Evolutionary conservation across 306 rosid genomes (phyloP).

Genomic region (Cicer arietinum): DNA sequence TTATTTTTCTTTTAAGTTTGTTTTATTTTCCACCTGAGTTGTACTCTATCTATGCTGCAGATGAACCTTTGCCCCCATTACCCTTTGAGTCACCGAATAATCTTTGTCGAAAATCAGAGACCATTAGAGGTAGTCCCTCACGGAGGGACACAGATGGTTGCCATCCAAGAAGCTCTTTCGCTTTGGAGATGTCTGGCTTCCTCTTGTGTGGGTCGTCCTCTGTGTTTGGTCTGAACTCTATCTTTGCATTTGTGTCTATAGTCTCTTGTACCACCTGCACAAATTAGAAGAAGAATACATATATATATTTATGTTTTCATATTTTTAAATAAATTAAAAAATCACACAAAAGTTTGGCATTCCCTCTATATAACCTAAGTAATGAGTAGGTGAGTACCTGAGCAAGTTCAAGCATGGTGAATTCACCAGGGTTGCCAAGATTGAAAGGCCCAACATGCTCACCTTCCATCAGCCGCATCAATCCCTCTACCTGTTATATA

Average conservation of each 20-base stretch:
- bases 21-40: not conserved
- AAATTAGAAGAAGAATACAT: not conserved
- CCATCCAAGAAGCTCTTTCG: constrained; percentile 91
- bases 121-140: constrained; percentile 90
- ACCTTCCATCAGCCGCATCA: constrained; percentile 90
- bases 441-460: constrained; percentile 96
- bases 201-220: constrained; percentile 98
- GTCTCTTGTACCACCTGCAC: constrained; percentile 88
- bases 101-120: constrained; percentile 76
- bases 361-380: too few relatives aligned
- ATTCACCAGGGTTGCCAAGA: constrained; percentile 98
- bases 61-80: constrained; percentile 7
- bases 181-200: constrained; percentile 90
- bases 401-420: constrained; percentile 98
- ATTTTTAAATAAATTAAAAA: too few relatives aligned
- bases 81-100: constrained; percentile 66
- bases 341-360: too few relatives aligned
- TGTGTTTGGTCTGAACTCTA: constrained; percentile 91
- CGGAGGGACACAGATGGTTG: constrained; percentile 86
- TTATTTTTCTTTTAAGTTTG: not conserved
- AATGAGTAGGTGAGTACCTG: constrained; percentile 54
- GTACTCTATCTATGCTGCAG: constrained; percentile 38
- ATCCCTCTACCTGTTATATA: constrained; percentile 81
- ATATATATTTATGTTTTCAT: too few relatives aligned
- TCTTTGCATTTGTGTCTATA: constrained; percentile 81